Base-by-base conservation (phyloP, 192 early-diverging fungal genomes). In the Coemansia sp. region DNA sequence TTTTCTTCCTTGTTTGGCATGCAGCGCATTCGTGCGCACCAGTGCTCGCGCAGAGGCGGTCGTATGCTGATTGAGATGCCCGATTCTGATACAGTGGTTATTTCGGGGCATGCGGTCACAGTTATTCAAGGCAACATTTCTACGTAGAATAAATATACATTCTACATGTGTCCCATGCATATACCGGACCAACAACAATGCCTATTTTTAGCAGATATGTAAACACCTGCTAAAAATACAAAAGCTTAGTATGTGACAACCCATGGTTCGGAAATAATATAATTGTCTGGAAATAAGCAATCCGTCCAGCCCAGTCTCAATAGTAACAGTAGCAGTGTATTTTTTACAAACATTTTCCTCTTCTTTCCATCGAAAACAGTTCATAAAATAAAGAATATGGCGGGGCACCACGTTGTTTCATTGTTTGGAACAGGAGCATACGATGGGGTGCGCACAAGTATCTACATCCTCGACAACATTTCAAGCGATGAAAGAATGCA, bases 371-470 rank as follows among this genome's bases (percentile, higher is more conserved):
- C 31, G 0, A 34, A 8, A 34, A 8, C 31, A 8, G 31, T 34
- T 34, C 0, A 15, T 22, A 58, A 12, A 19, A 17, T n/a, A n/a
- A 48, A 48, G 20, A 44, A 17, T 7, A 55, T 55, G 54, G 7
- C 6, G 38, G 68, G 21, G 9, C 64, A 75, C n/a, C 55, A 62
- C 36, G 36, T 56, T 1, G 72, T 75, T 9, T 56, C 55, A 31
- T 40, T 69, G 17, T 75, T 69, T 51, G 62, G 66, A 11, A 54
- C 66, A 0, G 64, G 38, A n/a, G 37, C 38, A 4, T 69, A 56
- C 22, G 72, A 75, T 28, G 72, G 72, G 4, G n/a, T 69, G 5
- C 47, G 38, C 10, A 46, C 54, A 28, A 69, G 61, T 21, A 37
- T 68, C 1, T 69, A 40, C 51, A 28, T 60, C 2, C 57, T 68